Base-by-base conservation (phyloP, 2,329 filamentous ascomycete species). In the Aphanoascus verrucosus region DNA sequence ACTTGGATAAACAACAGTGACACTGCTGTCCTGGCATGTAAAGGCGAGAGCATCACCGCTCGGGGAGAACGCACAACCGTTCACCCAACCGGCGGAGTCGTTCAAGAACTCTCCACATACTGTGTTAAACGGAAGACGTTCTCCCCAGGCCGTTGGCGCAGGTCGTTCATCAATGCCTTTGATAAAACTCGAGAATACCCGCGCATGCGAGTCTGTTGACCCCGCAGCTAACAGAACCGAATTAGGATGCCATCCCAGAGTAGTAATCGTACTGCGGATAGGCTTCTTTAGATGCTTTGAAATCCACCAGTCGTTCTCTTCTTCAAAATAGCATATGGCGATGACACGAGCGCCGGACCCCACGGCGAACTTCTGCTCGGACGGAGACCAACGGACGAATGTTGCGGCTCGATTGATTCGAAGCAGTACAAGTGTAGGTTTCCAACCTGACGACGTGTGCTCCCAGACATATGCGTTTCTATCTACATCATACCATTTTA, bases 261-360 rank as follows among this genome's bases (percentile, higher is more conserved):
- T 89, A 53, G 93, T 97, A 64, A 98, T 91, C 54, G 93, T 98
- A 69, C 89, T 95, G 61, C 91, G 86, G 64, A 98, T 94, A 17
- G 93, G 93, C 80, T 97, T 98, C 82, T 97, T 97, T 66, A 98
- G 74, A 73, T 98, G 93, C 78, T 98, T 98, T 37, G 90, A 96
- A 41, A 98, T 91, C 93, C 93, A 98, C 93, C 93, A 98, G 76
- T 98, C 90, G 72, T 98, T 96, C 72, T 98, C 93, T 69, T 95
- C 88, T 67, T 98, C 93, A 63, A 98, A 98, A 76, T 97, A 97
- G 78, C 93, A 98, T 62, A 97, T 81, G 40, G 93, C 89, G 64
- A 98, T 95, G 60, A 95, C 86, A 59, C 93, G 84, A 62, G 95
- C 93, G 57, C 93, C 93, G 28, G 90, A 96, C 56, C 93, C 93